phyloP scores from a whole-genome alignment of 371 early-diverging fungal genomes.

The Mucor saturninus region DNA sequence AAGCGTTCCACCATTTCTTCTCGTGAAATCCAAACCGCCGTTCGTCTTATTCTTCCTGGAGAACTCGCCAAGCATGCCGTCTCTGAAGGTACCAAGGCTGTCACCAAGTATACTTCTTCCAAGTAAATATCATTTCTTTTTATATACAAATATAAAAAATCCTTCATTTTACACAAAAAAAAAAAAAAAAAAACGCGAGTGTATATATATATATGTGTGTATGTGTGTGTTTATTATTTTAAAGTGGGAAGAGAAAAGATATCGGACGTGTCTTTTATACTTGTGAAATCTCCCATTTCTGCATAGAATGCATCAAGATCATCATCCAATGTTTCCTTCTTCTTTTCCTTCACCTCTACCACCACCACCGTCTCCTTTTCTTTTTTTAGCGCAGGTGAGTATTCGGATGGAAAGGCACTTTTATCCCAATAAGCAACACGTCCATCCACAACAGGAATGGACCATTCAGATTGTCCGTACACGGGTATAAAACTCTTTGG shows the following conservation, averaged over 20 bases:
- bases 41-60: slow-evolving; percentile 93
- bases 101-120: slow-evolving; percentile 93
- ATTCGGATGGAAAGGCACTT: slow-evolving; percentile 50
- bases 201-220: too few relatives aligned
- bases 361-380: slow-evolving; percentile 33
- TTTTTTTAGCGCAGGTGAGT: slow-evolving; percentile 29
- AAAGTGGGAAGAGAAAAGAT: slow-evolving; percentile 50
- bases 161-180: slow-evolving; percentile 21
- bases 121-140: slow-evolving; percentile 48
- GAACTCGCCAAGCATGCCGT: slow-evolving; percentile 98
- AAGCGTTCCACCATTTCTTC: slow-evolving; percentile 94
- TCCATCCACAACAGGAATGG: slow-evolving; percentile 39
- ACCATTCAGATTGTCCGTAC: slow-evolving; percentile 54
- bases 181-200: slow-evolving; percentile 6
- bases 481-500: slow-evolving; percentile 59
- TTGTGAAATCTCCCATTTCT: slow-evolving; percentile 44
- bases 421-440: slow-evolving; percentile 62
- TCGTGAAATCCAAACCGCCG: slow-evolving; percentile 95
- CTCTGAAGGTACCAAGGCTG: slow-evolving; percentile 97
- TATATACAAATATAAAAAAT: slow-evolving; percentile 1
- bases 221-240: background rate
- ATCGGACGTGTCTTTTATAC: slow-evolving; percentile 27
- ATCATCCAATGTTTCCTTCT: slow-evolving; percentile 41
- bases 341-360: slow-evolving; percentile 31
- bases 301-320: slow-evolving; percentile 55